These are phyloP conservation scores for Neocallimastix lanati DNA, from an alignment of 192 early-diverging fungal species.

Conservation along the genomic window DNA sequence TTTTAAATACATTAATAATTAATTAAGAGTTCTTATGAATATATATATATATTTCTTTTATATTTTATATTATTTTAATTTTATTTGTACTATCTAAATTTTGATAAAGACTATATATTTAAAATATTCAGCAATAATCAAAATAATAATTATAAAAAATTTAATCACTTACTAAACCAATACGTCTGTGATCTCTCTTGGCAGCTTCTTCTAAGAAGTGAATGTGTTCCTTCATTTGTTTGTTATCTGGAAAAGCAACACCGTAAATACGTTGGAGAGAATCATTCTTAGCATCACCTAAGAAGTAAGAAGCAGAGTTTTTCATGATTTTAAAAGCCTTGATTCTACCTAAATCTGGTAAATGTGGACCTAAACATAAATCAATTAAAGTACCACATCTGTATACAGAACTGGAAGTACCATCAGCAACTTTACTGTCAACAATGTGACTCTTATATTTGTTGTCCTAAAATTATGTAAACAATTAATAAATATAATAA, in stretches of 20 bases:
- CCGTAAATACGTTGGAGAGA: constrained; percentile 97
- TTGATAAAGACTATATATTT: no score
- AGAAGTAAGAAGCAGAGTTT: constrained; percentile 97
- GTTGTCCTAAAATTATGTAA: no score
- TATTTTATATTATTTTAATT: no score
- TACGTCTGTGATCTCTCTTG: constrained; percentile 91
- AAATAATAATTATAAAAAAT: no score
- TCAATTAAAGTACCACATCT: constrained; percentile 96
- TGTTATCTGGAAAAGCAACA: constrained; percentile 95
- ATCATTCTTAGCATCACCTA: constrained; percentile 92
- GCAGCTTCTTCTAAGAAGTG: constrained; percentile 90
- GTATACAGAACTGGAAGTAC: constrained; percentile 89
- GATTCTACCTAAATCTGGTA: constrained; percentile 83
- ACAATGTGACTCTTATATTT: constrained; percentile 94
- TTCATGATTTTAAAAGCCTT: constrained; percentile 64
- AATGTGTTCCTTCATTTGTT: constrained; percentile 91
- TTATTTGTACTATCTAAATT: no score
- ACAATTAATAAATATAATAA: no score
- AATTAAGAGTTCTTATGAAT: no score
- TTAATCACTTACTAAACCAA: constrained; percentile 55
- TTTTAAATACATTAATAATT: no score
- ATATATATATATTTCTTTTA: no score
- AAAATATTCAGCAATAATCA: no score
- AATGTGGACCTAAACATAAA: constrained; percentile 86
- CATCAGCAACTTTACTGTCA: constrained; percentile 60